Percentiles rank a stretch among this genome's conserved stretches.
Evolutionary conservation across 306 rosid genomes (phyloP).

Genomic region (Acacia crassicarpa): DNA sequence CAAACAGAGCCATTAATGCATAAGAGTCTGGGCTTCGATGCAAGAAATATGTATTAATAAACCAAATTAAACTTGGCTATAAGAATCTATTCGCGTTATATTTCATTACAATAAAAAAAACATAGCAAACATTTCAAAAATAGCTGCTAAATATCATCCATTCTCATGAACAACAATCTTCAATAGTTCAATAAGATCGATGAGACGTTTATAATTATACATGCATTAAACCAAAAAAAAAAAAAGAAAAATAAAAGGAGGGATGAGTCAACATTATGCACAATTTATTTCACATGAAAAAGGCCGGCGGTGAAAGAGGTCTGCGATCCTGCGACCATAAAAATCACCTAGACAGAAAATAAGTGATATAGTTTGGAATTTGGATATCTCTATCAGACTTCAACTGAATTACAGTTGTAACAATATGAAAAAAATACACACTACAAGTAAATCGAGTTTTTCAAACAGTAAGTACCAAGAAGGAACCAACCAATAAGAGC

Average conservation of each 20-base stretch:
- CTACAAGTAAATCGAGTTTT: conserved; percentile 77
- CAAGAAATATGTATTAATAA: neutral
- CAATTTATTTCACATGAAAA: neutral
- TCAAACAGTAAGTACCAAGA: conserved; percentile 81
- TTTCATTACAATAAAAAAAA: too few relatives aligned
- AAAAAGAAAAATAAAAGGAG: neutral
- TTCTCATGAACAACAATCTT: neutral
- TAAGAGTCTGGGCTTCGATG: neutral
- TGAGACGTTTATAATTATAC: neutral
- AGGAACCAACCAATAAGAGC: conserved; percentile 88
- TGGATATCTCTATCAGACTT: conserved; percentile 1
- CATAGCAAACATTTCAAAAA: neutral
- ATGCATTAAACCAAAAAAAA: neutral
- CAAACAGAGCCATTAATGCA: too few relatives aligned
- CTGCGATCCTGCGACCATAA: conserved; percentile 4
- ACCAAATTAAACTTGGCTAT: neutral
- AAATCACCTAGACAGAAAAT: neutral
- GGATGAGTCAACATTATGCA: neutral
- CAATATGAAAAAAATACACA: conserved; percentile 11
- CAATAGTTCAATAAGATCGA: neutral
- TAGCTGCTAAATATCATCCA: neutral
- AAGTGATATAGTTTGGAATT: neutral
- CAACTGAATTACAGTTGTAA: conserved; percentile 20
- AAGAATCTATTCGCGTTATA: neutral
- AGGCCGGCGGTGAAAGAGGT: conserved; percentile 1